Evolutionary conservation across 768 basidiomycete genomes (phyloP), one percentile per base, ranked within the genome.

Genomic region (Phylloporus rhodoxanthus): DNA sequence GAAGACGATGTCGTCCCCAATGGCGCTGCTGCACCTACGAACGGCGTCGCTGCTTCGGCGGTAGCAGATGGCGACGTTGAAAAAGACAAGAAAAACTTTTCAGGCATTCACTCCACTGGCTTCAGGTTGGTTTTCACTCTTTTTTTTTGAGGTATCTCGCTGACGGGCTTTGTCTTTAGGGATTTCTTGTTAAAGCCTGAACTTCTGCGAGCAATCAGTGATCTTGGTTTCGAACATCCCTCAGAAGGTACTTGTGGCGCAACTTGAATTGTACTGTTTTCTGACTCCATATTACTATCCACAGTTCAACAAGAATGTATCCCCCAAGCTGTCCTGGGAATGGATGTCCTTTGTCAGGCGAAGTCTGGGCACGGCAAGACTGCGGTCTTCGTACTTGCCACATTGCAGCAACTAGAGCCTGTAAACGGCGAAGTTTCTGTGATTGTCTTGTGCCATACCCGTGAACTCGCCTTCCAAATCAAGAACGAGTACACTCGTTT

Each of bases 241-340:
- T 98, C 95, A 44, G 96, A 99, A 80, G 96, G 96, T 96, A 59
- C 49, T 62, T 47, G 8, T 23, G 5, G 43, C 5, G 8, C 43
- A 5, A 8, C 11, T 19, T n/a, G 33, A 20, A 32, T 8, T 2
- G 29, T 26, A 15, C 48, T 45, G 40, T 39, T 14, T 50, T 52
- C 40, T 47, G 9, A 36, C 48, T 32, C 11, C 29, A 15, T 5
- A 8, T 19, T 34, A 14, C 25, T 23, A 13, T 44, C 54, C 14
- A 8, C 62, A 98, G 96, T 99, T 56, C 96, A 99, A 75, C 96
- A 99, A 76, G 96, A 99, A 76, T 98, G 96, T 71, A 98, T 99
- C 61, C 96, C 96, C 39, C 96, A 99, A 74, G 95, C 96, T 50
- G 96, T 99, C 60, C 79, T 99, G 47, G 96, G 96, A 55, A 98